A percentile compares a stretch with the other conserved stretches of the same genome.
phyloP scores from a whole-genome alignment of 129 eudicot genomes.

The Sambucus nigra region DNA sequence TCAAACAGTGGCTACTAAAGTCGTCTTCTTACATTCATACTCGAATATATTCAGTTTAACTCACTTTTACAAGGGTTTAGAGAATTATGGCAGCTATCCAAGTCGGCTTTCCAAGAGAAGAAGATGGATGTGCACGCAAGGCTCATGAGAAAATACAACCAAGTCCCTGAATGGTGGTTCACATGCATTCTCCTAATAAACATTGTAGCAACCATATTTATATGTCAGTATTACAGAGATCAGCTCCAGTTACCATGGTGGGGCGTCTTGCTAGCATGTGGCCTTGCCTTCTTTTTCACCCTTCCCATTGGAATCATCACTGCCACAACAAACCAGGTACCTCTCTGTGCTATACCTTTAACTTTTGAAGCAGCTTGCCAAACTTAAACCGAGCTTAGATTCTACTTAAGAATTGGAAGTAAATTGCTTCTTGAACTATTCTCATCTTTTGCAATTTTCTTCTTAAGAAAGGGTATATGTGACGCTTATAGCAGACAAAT shows the following conservation, averaged over 20 bases:
- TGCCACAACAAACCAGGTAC: constrained; percentile 69
- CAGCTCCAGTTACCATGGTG: constrained; percentile 85
- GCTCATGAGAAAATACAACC: constrained; percentile 68
- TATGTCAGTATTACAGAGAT: constrained; percentile 41
- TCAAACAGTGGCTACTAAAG: neutral
- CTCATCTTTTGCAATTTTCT: too few relatives aligned
- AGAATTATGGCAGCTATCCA: constrained; percentile 56
- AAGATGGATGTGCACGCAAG: constrained; percentile 61
- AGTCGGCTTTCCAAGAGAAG: constrained; percentile 58
- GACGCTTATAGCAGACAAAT: too few relatives aligned
- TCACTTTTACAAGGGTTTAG: constrained; percentile 23
- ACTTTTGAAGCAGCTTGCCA: neutral
- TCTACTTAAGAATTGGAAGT: too few relatives aligned
- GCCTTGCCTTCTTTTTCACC: constrained; percentile 62
- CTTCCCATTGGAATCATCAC: constrained; percentile 68
- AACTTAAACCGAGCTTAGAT: neutral
- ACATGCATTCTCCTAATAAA: constrained; percentile 45
- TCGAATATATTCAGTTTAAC: neutral
- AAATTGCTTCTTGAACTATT: too few relatives aligned
- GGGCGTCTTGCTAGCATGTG: constrained; percentile 67
- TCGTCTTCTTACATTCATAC: neutral
- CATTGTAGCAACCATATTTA: constrained; percentile 37
- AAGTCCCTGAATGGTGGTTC: constrained; percentile 85
- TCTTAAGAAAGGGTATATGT: too few relatives aligned
- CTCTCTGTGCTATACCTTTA: neutral